Base-by-base conservation (phyloP, 2,329 filamentous ascomycete genomes). In the Diaporthe vaccinii region DNA sequence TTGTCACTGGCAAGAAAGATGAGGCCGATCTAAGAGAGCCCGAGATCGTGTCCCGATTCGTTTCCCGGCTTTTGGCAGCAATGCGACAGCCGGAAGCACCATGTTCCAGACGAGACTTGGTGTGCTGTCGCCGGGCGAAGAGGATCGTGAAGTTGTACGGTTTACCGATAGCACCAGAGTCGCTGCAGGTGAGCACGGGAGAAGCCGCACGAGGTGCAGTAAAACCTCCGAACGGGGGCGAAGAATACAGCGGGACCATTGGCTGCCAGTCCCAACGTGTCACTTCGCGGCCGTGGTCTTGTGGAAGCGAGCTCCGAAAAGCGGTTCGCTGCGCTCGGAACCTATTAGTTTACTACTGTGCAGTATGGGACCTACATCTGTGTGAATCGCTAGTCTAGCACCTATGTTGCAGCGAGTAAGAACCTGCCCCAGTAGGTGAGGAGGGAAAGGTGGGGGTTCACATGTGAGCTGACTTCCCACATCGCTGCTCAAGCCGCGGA, bases 301-400 rank as follows among this genome's bases (percentile, higher is more conserved):
- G 34, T 65, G 58, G 58, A 44, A 62, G 49, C 58, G 57, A 61
- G 44, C 44, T 53, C 58, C 41, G 25, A 34, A 73, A 69, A 55
- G 34, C 65, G 65, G 49, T 55, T 55, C 65, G 65, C 51, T 55
- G 65, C 46, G 65, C 65, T 69, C 65, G 65, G 65, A 69, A 69
- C 65, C 49, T 20, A 39, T 55, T 69, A 69, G 49, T 69, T 69
- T 69, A 15, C 49, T 65, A 65, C 59, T 65, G 39, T 46, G 49
- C 65, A 25, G 65, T 41, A 69, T 55, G 49, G 65, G 46, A 51
- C 46, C 65, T 69, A 69, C 49, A 39, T 53, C 46, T 41, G 65
- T 17, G n/a, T 55, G 49, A 55, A 69, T 53, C 49, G 49, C 65
- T 41, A 41, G 65, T 31, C 65, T 55, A 41, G 65, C 34, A 53